Evolutionary conservation across 331 rosid genomes (phyloP).

Genomic region (Quercus lobata): DNA sequence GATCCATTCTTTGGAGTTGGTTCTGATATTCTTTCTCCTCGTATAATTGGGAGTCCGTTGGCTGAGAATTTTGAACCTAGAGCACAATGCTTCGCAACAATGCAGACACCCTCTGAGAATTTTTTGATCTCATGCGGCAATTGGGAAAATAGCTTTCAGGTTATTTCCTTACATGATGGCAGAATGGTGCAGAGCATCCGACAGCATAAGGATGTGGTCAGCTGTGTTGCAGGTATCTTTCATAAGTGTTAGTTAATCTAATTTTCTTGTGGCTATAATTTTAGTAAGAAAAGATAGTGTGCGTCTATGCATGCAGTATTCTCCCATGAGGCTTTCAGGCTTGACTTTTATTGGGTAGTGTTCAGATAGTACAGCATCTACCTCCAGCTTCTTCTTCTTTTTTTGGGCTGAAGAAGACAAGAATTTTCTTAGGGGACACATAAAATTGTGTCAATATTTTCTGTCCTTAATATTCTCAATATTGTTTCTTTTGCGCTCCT

Average conservation of each 20-base stretch:
- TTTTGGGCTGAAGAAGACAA: neutral
- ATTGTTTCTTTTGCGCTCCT: neutral
- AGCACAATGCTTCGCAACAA: slow-evolving; percentile 76
- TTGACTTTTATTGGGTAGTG: neutral
- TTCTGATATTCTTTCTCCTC: slow-evolving; percentile 71
- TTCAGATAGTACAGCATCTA: neutral
- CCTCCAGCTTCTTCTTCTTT: neutral
- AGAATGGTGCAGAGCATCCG: slow-evolving; percentile 94
- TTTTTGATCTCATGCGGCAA: slow-evolving; percentile 91
- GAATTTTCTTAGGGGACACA: neutral
- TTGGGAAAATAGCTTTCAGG: slow-evolving; percentile 99
- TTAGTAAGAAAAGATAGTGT: neutral
- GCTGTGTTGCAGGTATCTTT: slow-evolving; percentile 91
- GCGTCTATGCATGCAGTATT: neutral
- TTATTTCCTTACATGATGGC: slow-evolving; percentile 83
- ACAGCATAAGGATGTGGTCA: slow-evolving; percentile 95
- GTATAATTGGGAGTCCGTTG: slow-evolving; percentile 83
- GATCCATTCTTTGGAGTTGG: slow-evolving; percentile 91
- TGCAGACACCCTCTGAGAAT: slow-evolving; percentile 78
- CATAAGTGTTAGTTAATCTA: slow-evolving; percentile 4
- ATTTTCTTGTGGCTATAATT: neutral
- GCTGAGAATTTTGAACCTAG: slow-evolving; percentile 92
- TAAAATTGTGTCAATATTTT: neutral
- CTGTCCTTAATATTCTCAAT: neutral
- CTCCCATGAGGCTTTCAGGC: neutral